A percentile compares a stretch with the other conserved stretches of the same genome.
These are phyloP conservation scores for Hyaloscypha bicolor DNA, from an alignment of 495 filamentous ascomycete species.

Conservation along the genomic window DNA sequence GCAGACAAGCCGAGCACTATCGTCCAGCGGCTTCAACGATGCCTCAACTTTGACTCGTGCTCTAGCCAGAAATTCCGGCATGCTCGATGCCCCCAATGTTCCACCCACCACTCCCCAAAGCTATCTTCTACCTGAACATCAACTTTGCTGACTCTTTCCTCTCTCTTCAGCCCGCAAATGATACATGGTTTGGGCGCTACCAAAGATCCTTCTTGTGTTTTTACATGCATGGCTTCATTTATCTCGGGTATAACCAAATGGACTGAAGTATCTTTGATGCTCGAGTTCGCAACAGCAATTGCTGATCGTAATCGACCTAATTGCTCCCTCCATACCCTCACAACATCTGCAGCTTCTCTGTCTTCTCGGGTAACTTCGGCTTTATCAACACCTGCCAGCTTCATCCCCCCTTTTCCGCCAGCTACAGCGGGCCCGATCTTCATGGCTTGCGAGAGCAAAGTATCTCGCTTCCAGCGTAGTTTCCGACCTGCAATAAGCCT, in stretches of 20 bases:
- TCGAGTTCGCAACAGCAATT: conserved; percentile 53
- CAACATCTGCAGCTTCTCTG: conserved; percentile 79
- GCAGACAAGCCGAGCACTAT: neutral
- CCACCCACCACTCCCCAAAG: conserved; percentile 95
- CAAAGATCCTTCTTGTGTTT: conserved; percentile 63
- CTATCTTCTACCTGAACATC: conserved; percentile 82
- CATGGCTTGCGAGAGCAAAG: conserved; percentile 83
- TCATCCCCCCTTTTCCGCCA: conserved; percentile 77
- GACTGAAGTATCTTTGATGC: conserved; percentile 30
- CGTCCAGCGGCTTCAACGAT: conserved; percentile 46
- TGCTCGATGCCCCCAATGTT: conserved; percentile 81
- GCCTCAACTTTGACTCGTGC: conserved; percentile 64
- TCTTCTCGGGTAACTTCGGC: conserved; percentile 81
- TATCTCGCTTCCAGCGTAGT: conserved; percentile 87
- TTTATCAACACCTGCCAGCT: conserved; percentile 79
- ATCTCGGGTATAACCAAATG: conserved; percentile 67
- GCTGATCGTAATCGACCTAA: conserved; percentile 63
- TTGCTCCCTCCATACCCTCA: conserved; percentile 70
- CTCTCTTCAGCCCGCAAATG: conserved; percentile 83
- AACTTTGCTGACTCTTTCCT: conserved; percentile 75
- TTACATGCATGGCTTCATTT: conserved; percentile 60
- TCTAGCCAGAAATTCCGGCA: conserved; percentile 86
- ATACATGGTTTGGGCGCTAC: conserved; percentile 79
- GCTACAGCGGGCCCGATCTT: conserved; percentile 73
- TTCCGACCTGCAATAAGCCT: conserved; percentile 85